A percentile compares a stretch with the other conserved stretches of the same genome.
These are phyloP conservation scores for Arthroderma sp. DNA, from an alignment of 2,329 filamentous ascomycete genomes.

Conservation along the genomic window DNA sequence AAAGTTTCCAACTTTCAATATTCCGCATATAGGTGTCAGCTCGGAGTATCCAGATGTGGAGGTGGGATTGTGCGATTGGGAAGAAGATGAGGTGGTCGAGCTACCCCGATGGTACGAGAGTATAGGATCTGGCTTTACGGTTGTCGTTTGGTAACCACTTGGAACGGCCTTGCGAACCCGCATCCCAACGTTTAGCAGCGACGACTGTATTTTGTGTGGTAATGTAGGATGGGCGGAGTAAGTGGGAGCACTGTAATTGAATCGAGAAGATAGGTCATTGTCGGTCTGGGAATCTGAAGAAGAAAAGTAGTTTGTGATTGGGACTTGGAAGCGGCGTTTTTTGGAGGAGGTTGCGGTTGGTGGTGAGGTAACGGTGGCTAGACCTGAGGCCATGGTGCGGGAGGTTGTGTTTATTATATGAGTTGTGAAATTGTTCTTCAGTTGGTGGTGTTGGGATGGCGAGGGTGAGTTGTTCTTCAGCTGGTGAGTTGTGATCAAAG, in stretches of 20 bases:
- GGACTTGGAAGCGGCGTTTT: slow-evolving; percentile 32
- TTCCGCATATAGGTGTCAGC: slow-evolving; percentile 66
- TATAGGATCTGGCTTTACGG: slow-evolving; percentile 14
- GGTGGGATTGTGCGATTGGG: slow-evolving; percentile 10
- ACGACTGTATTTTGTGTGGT: slow-evolving; percentile 57
- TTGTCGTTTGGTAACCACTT: slow-evolving; percentile 74
- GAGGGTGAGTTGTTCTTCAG: no score
- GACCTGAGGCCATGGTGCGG: background rate
- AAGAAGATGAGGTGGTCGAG: background rate
- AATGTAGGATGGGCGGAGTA: slow-evolving; percentile 38
- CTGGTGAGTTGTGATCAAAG: no score
- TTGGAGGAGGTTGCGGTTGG: slow-evolving; percentile 19
- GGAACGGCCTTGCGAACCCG: slow-evolving; percentile 83
- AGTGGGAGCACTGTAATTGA: slow-evolving; percentile 29
- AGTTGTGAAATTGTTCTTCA: no score
- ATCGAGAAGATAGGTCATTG: slow-evolving; percentile 19
- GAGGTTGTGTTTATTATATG: background rate
- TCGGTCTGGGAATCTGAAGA: slow-evolving; percentile 9
- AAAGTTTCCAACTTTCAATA: slow-evolving; percentile 61
- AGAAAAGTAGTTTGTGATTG: slow-evolving; percentile 28
- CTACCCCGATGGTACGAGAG: background rate
- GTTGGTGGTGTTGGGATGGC: no score
- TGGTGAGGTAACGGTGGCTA: background rate
- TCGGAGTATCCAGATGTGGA: slow-evolving; percentile 37
- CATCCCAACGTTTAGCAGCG: slow-evolving; percentile 87